Evolutionary conservation across 1,284 basidiomycete genomes (phyloP), one percentile per base, ranked within the genome.

Genomic region (Ceratobasidium sp.): DNA sequence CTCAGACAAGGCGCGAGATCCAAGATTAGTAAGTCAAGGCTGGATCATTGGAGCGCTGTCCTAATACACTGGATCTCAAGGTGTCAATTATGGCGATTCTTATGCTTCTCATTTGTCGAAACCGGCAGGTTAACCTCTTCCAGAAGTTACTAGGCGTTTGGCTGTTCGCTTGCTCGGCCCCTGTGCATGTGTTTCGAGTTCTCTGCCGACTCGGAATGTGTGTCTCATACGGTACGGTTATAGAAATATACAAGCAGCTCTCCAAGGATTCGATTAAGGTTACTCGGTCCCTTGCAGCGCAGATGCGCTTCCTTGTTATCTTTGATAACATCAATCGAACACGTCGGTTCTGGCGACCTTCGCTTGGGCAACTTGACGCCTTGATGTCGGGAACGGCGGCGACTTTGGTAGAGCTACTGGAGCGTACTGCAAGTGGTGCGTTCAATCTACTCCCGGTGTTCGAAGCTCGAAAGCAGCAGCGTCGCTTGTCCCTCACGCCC

Each of bases 261-360:
- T 12, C 60, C 12, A n/a, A 63, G 9, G 33, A 9, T 3, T 42
- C 60, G 2, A 63, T 40, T 4, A 6, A 4, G 4, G 5, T 18
- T 4, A 63, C 60, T 3, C 12, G 40, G n/a, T 33, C 15, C n/a
- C 71, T 75, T 6, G 49, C 51, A n/a, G 33, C 6, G 0, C 12
- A 7, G 15, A 15, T 7, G 6, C 61, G 46, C 58, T 75, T 60
- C 23, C 20, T 64, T n/a, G 20, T 75, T 13, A 63, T 75, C 60
- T 33, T n/a, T 39, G 58, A 75, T 23, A 64, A 75, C 44, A 63
- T 75, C 15, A 51, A 75, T 33, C n/a, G 71, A 2, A 39, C 33
- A 0, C 58, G 61, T n/a, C 46, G 15, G 13, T 53, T 75, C 58
- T 75, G 58, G 58, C 9, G 10, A 13, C 56, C 55, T n/a, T 5